A percentile compares a stretch with the other conserved stretches of the same genome.
phyloP scores from a whole-genome alignment of 1,284 basidiomycete species.

The Cutaneotrichosporon sp. region DNA sequence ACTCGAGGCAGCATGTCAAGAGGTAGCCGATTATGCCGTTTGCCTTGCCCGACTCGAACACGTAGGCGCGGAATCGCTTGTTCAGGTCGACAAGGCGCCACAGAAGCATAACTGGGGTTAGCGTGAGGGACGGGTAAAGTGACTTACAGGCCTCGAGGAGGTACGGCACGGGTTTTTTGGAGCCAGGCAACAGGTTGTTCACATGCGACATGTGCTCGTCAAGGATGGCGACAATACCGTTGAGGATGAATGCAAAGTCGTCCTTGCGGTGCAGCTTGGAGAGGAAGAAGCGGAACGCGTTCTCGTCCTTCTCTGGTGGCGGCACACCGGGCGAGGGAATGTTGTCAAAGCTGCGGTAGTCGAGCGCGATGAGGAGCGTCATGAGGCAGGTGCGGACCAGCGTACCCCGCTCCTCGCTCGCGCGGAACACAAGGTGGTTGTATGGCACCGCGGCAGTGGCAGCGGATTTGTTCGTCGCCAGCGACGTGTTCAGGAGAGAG shows the following conservation, averaged over 20 bases:
- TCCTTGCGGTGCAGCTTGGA: constrained; percentile 85
- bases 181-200: constrained; percentile 73
- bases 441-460: constrained; percentile 60
- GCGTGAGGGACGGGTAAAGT: constrained; percentile 11
- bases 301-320: constrained; percentile 55
- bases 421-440: constrained; percentile 82
- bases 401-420: constrained; percentile 63
- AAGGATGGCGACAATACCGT: constrained; percentile 65
- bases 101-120: constrained; percentile 64
- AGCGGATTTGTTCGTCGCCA: constrained; percentile 58
- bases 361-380: constrained; percentile 67
- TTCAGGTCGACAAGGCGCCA: constrained; percentile 89
- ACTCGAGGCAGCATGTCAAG: constrained; percentile 70
- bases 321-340: constrained; percentile 8
- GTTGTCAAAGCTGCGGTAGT: constrained; percentile 62
- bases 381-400: constrained; percentile 69
- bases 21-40: constrained; percentile 71
- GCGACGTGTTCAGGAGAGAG: constrained; percentile 80
- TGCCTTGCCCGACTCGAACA: constrained; percentile 71
- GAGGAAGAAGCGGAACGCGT: constrained; percentile 83
- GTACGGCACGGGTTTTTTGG: constrained; percentile 71
- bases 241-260: constrained; percentile 76
- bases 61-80: constrained; percentile 82
- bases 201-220: constrained; percentile 67
- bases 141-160: constrained; percentile 72